Evolutionary conservation across 2,329 filamentous ascomycete species (phyloP), one percentile per base, ranked within the genome.

Genomic region (Talaromyces funiculosus): DNA sequence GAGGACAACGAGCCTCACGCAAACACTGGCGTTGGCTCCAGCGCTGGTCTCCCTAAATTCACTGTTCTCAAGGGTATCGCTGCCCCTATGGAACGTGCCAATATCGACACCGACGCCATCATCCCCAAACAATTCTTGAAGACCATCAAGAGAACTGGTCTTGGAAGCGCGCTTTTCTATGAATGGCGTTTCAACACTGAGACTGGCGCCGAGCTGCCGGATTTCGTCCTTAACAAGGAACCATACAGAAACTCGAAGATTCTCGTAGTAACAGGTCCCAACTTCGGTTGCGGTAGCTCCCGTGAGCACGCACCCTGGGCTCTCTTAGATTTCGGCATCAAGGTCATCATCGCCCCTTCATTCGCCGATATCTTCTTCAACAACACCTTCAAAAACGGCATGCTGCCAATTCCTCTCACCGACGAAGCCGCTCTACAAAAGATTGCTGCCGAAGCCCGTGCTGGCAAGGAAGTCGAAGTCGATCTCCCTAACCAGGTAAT

Each of bases 321-420:
- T 5, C 84, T 97, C 24, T 86, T 96, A 61, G 94, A 97, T 78
- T 97, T 97, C 69, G 94, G 94, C 67, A 96, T 99, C 79, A 90
- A 89, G 73, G 93, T 89, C 74, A 83, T 97, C 70, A 96, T 97
- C 67, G 94, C 93, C 0, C 90, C 91, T 1, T 92, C 89, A 1
- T 90, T 85, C 67, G 90, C 89, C 61, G 91, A 96, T 72, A 99
- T 99, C 76, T 97, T 97, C 86, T 95, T 93, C 85, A 97, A 96
- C 85, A 99, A 99, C 82, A 94, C 90, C n/a, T 97, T 97, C 85
- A 97, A 99, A 84, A 99, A 99, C 80, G 93, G 93, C 80, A 97
- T 97, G 94, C 81, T 97, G 64, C 92, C 93, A 53, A 86, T 97
- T 63, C 78, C 82, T 62, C 89, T 97, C 71, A 79, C 82, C 33